phyloP scores from a whole-genome alignment of 305 asterid genomes.

The Fraxinus baroniana region DNA sequence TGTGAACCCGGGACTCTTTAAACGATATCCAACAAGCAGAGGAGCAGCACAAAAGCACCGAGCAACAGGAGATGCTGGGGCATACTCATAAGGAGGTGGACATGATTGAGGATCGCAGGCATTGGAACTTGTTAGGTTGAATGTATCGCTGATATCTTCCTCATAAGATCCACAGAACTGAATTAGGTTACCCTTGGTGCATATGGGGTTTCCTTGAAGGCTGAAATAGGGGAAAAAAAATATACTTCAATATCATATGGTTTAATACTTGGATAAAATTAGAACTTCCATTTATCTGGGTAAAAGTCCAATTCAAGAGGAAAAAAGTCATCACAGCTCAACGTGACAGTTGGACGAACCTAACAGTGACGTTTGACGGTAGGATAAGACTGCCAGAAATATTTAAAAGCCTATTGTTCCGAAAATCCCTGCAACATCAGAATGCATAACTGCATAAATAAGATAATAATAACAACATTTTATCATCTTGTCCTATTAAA shows the following conservation, averaged over 20 bases:
- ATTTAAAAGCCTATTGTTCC: slow-evolving; percentile 48
- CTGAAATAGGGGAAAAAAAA: slow-evolving; percentile 20
- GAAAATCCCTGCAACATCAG: slow-evolving; percentile 54
- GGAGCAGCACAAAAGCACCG: slow-evolving; percentile 76
- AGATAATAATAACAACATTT: neutral
- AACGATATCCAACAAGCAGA: slow-evolving; percentile 66
- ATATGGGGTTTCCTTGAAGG: slow-evolving; percentile 65
- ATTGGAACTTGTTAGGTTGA: slow-evolving; percentile 34
- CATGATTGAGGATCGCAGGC: slow-evolving; percentile 53
- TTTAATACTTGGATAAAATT: neutral
- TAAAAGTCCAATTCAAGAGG: neutral
- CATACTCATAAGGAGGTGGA: slow-evolving; percentile 52
- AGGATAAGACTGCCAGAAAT: slow-evolving; percentile 50
- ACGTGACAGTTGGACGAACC: slow-evolving; percentile 43
- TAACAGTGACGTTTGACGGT: slow-evolving; percentile 55
- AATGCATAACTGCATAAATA: slow-evolving; percentile 11
- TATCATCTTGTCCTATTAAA: slow-evolving; percentile 7
- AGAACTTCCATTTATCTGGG: neutral
- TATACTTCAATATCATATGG: slow-evolving; percentile 2
- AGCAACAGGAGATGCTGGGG: slow-evolving; percentile 40
- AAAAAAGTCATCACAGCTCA: neutral
- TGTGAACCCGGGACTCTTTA: slow-evolving; percentile 76
- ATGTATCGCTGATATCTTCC: slow-evolving; percentile 33
- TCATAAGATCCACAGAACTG: slow-evolving; percentile 46
- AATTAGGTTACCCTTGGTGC: slow-evolving; percentile 41